Base-by-base conservation (phyloP, 305 asterid genomes). In the Petunia hybrid region DNA sequence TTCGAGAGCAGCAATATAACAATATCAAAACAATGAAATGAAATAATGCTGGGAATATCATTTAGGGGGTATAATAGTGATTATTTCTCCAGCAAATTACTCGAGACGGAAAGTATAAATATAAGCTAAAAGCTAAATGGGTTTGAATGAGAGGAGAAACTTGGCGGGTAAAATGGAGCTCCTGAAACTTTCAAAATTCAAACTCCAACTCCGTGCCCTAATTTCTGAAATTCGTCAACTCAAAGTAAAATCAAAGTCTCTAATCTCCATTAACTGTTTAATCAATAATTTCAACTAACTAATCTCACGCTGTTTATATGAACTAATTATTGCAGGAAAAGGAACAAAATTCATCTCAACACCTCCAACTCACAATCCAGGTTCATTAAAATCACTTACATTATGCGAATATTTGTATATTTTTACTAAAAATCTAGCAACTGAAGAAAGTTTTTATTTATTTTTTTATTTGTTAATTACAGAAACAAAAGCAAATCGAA, bases 111-210 rank as follows among this genome's bases (percentile, higher is more conserved):
- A 22, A 22, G 31, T 22, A 22, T 22, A 22, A 0, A 22, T 22
- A 22, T 1, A 22, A 22, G 31, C 31, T 22, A 22, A 22, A 22
- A n/a, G n/a, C n/a, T n/a, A 62, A 62, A 62, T 4, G 40, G 8
- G 6, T 51, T 75, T 14, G 62, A 73, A 8, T 31, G 31, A 48
- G 9, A 46, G 61, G 46, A 48, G 46, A 67, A 45, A n/a, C 40
- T 70, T 71, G 84, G 82, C 83, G 85, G 89, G 85, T 74, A 85
- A 85, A 86, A 87, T 88, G 91, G 89, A 86, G 78, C 79, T 79
- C 67, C 77, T 88, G 70, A 80, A 84, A 60, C 82, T 88, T 39
- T 86, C 91, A 14, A 86, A 86, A 81, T 88, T 88, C 87, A 85
- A 84, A 84, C 80, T 88, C 77, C 89, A 86, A 38, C 87, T 88